Evolutionary conservation across 306 rosid genomes (phyloP).

Genomic region (Casuarina cunninghamiana): DNA sequence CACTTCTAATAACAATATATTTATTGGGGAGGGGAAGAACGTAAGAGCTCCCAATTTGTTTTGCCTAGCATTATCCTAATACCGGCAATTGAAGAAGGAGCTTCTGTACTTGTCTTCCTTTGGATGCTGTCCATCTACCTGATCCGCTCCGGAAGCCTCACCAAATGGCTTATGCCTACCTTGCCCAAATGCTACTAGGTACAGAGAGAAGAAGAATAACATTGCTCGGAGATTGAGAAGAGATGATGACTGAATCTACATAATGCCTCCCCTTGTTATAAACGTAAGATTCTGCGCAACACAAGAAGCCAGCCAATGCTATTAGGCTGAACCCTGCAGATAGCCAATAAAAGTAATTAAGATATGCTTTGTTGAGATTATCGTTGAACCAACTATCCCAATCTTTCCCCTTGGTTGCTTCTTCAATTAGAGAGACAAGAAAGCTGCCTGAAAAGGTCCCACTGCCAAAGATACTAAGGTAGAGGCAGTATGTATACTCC

Average conservation of each 20-base stretch:
- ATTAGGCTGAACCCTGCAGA: slow-evolving; percentile 46
- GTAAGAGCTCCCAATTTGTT: too few relatives aligned
- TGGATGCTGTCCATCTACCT: slow-evolving; percentile 42
- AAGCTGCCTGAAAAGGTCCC: slow-evolving; percentile 65
- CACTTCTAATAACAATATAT: too few relatives aligned
- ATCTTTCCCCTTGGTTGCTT: slow-evolving; percentile 31
- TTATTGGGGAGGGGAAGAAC: too few relatives aligned
- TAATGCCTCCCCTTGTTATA: slow-evolving; percentile 7
- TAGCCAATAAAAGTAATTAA: slow-evolving; percentile 70
- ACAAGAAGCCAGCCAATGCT: slow-evolving; percentile 27
- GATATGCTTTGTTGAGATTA: slow-evolving; percentile 65
- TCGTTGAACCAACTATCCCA: slow-evolving; percentile 50
- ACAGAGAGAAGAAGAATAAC: slow-evolving; percentile 46
- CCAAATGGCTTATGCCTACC: slow-evolving; percentile 58
- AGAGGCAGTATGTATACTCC: slow-evolving; percentile 64
- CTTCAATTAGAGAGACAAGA: slow-evolving; percentile 44
- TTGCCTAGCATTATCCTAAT: slow-evolving; percentile 15
- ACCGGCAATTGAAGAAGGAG: slow-evolving; percentile 65
- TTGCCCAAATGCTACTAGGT: slow-evolving; percentile 46
- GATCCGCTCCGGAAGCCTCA: slow-evolving; percentile 50
- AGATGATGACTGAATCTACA: too few relatives aligned
- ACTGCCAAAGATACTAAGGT: slow-evolving; percentile 55
- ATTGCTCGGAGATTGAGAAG: background rate
- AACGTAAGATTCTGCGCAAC: slow-evolving; percentile 32
- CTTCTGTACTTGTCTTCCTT: slow-evolving; percentile 44